Evolutionary conservation across 1,139 yeast species (phyloP), one percentile per base, ranked within the genome.

Genomic region (Yamadazyma pseudoaaseri): DNA sequence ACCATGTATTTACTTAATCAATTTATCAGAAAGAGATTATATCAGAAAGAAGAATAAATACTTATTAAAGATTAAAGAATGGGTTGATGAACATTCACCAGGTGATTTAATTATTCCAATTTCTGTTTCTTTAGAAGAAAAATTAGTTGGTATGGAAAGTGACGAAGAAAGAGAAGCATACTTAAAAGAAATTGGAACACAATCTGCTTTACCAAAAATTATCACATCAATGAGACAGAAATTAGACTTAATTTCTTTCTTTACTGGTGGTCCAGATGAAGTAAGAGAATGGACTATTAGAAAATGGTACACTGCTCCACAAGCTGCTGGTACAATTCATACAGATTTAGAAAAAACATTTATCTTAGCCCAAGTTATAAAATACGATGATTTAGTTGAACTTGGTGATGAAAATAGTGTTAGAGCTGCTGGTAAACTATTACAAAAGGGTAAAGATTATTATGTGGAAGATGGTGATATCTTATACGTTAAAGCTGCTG

Each of bases 21-120:
- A 92, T 73, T 75, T 92, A 62, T 83, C 95, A 29, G 98, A 94
- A 74, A 84, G 73, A 54, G 98, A 94, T 64, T 92, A 83, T 68
- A 75, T 89, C 54, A 86, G 98, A 74, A 92, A 90, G 81, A 92
- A 92, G 86, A 92, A 94, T 77, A 92, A 92, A 82, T 85, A 87
- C 64, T 74, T 92, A 63, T 67, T 84, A 44, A 81, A 75, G 60
- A 90, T 92, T 64, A 92, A 92, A 73, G 90, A 90, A 73, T 92
- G 99, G 99, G 86, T 94, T 56, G 97, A 94, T 67, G 70, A 72
- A 51, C 73, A 79, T 73, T 90, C 97, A 35, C 94, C 97, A 46
- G 97, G 97, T 54, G 99, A 92, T 65, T 62, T 83, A 45, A 86
- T 92, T 56, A 87, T 92, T 49, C 99, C 99, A 59, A 77, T 92